Percentiles rank a stretch among this genome's conserved stretches.
Evolutionary conservation across 1,284 basidiomycete genomes (phyloP).

Genomic region (Ganoderma meredithae): DNA sequence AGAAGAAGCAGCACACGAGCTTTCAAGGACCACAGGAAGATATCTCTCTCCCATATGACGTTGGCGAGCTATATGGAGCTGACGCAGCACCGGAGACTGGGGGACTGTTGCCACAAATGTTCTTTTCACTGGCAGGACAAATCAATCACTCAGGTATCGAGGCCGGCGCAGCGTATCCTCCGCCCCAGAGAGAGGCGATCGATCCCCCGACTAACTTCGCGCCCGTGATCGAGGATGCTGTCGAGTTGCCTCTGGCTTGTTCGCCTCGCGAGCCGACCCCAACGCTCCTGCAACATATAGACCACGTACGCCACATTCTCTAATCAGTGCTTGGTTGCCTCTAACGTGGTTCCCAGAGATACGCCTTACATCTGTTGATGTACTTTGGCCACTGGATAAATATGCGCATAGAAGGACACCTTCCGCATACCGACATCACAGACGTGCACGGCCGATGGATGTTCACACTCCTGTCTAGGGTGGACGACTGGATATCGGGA

Average conservation of each 20-base stretch:
- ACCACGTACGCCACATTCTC: conserved; percentile 60
- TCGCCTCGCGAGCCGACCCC: conserved; percentile 63
- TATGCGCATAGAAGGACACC: conserved; percentile 56
- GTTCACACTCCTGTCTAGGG: conserved; percentile 77
- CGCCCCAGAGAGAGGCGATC: background rate
- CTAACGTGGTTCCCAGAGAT: conserved; percentile 53
- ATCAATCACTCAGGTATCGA: background rate
- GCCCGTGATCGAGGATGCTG: conserved; percentile 22
- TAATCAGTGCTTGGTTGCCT: conserved; percentile 3
- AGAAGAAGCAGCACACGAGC: conserved; percentile 45
- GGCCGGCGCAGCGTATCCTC: background rate
- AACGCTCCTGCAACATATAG: conserved; percentile 59
- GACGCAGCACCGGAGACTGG: too few relatives aligned
- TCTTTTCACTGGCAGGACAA: conserved; percentile 7
- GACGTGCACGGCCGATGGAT: conserved; percentile 84
- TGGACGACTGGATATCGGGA: conserved; percentile 77
- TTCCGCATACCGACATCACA: conserved; percentile 55
- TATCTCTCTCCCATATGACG: conserved; percentile 30
- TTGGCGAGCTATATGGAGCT: conserved; percentile 14
- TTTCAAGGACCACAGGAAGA: conserved; percentile 30
- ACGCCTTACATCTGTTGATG: conserved; percentile 78
- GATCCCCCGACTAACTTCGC: background rate
- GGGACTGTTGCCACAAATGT: conserved; percentile 15
- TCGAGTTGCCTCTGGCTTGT: conserved; percentile 18
- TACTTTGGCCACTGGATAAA: conserved; percentile 87